phyloP scores from a whole-genome alignment of 1,139 yeast species.

The Zhuliangozyma blackwelliae region DNA sequence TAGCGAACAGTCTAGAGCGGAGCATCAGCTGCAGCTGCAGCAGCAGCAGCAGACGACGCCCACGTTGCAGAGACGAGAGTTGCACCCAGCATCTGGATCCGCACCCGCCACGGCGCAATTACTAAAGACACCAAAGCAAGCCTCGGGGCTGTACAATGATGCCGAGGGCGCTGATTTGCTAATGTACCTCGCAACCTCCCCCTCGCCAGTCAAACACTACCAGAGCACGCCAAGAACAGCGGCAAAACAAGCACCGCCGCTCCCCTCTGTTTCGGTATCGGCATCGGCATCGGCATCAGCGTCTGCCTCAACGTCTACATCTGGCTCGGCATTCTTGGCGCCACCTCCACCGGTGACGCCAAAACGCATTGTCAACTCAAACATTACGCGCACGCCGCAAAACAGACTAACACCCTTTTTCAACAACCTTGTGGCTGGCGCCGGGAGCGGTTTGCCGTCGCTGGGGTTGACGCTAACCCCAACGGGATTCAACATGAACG shows the following conservation, averaged over 20 bases:
- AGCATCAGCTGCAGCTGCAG: neutral
- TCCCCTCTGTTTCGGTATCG: slow-evolving; percentile 1
- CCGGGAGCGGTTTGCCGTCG: slow-evolving; percentile 33
- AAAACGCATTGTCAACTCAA: slow-evolving; percentile 20
- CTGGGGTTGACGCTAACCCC: slow-evolving; percentile 49
- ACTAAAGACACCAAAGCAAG: slow-evolving; percentile 30
- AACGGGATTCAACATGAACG: slow-evolving; percentile 78
- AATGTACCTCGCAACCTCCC: slow-evolving; percentile 81
- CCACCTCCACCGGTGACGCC: slow-evolving; percentile 48
- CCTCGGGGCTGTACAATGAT: slow-evolving; percentile 27
- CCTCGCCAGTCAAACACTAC: slow-evolving; percentile 60
- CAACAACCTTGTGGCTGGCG: slow-evolving; percentile 18
- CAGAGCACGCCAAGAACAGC: slow-evolving; percentile 38
- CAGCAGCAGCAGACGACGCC: slow-evolving; percentile 29
- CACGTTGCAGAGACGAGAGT: slow-evolving; percentile 24
- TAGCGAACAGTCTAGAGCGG: neutral
- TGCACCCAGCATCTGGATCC: slow-evolving; percentile 4
- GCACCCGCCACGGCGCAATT: slow-evolving; percentile 9
- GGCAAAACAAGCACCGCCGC: slow-evolving; percentile 2
- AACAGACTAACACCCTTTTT: slow-evolving; percentile 43
- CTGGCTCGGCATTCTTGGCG: slow-evolving; percentile 24
- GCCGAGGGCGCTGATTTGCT: slow-evolving; percentile 83
- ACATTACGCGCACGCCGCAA: slow-evolving; percentile 38
- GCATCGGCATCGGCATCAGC: neutral
- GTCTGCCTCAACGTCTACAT: no score